Evolutionary conservation across 345 rosid species (phyloP), one percentile per base, ranked within the genome.

Genomic region (Citropsis articulata): DNA sequence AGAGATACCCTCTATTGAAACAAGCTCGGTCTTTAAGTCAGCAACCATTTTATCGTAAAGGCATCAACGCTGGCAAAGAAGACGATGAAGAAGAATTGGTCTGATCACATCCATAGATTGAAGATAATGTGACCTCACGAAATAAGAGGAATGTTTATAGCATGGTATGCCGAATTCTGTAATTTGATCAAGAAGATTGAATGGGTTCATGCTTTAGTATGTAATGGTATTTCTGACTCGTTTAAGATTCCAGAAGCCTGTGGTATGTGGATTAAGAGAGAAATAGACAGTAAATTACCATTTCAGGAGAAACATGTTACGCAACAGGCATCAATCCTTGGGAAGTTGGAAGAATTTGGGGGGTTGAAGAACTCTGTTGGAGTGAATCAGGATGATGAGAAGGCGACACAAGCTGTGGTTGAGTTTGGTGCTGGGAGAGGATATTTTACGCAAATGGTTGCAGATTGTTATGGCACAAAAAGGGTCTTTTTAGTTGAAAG

Each of bases 351-450:
- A 80, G 87, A 87, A n/a, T 80, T 90, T 71, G 94, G 98, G 70
- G 89, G 84, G 72, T 69, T 95, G 79, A 90, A 82, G 80, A 86
- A 83, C 48, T 78, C 75, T 53, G 25, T 28, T 77, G 72, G 40
- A 66, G 61, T 65, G 25, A 81, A 79, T 35, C 48, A 48, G n/a
- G 81, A 77, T 25, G 36, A 63, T 70, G 19, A 57, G 65, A 74
- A 48, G 64, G 78, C 48, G 77, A 85, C 81, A 33, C 85, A 86
- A 22, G 93, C 97, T 1, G 94, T 95, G 81, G 92, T 92, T 69
- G 98, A 93, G 81, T 93, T 95, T 90, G 99, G 99, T 45, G 99
- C 99, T 2, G 99, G 99, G 67, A 92, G 99, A 84, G 99, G 97
- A 30, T 95, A 95, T 81, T 86, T 95, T 81, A 93, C 97, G 9